Base-by-base conservation (phyloP, 192 early-diverging fungal species). In the Backusella mclennaniae region DNA sequence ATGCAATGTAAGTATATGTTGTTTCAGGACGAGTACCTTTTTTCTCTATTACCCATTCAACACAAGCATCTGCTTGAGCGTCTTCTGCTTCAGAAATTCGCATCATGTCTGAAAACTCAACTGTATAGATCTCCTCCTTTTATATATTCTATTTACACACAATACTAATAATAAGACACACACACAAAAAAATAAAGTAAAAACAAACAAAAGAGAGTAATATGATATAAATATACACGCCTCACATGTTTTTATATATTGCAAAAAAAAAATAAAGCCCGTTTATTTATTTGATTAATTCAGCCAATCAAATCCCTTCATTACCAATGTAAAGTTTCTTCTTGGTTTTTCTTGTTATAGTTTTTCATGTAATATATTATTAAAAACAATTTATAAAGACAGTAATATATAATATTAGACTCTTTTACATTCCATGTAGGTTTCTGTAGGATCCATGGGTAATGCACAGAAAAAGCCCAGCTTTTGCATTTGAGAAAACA, bases 401-500 rank as follows among this genome's bases (percentile, higher is more conserved):
- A 19, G 26, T 7, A 33, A 68, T 68, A 44, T 21, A 53, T 38
- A 44, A 53, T 23, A 44, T 72, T 77, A 85, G 29, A 84, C 76
- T 66, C 77, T 49, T 46, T 73, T 53, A 53, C 84, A 85, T 38
- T 85, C 84, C 73, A 85, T 80, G 72, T 85, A 70, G 35, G 84
- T 85, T 53, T 79, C 68, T 8, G 69, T 82, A 21, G 84, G 84
- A 44, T 85, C 84, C 78, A 81, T 84, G 14, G 82, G 84, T 21
- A 85, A 66, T 42, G 84, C 74, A 73, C 84, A 85, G 74, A 85
- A 85, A 66, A 85, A 85, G 67, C 83, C 84, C 29, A 85, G 80
- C 63, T 85, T 80, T 77, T 85, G 84, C 84, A 85, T 85, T 79
- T 84, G 71, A 26, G 71, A 38, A 42, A 85, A 85, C 84, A 85